Base-by-base conservation (phyloP, 495 filamentous ascomycete genomes). In the Xylaria intraflava region DNA sequence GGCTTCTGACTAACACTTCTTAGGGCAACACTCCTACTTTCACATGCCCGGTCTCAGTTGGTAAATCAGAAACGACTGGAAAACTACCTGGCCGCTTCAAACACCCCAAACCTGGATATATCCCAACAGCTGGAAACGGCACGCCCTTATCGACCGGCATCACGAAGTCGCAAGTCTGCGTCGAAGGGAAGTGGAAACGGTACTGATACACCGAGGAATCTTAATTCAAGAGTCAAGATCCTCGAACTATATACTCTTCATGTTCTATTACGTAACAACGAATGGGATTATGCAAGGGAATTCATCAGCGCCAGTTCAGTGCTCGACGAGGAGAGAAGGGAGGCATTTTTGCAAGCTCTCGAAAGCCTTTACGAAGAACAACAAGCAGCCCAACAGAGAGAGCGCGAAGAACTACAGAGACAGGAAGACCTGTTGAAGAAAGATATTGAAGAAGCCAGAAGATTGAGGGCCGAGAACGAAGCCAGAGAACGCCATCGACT, bases 161-260 rank as follows among this genome's bases (percentile, higher is more conserved):
- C 63, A 33, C 57, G 56, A 33, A 55, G 36, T 39, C 54, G 63
- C 54, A 64, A 60, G 19, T 79, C 64, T 43, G 69, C 58, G 10
- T 67, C 58, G 45, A 72, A 73, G 39, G 53, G 53, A 20, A 58
- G 58, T 20, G 70, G 70, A 14, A 78, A 72, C 58, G 86, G 86
- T 52, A 83, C 88, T 23, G 80, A 86, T 57, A 91, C 88, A 0
- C 89, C 89, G 0, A 83, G 85, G 49, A 88, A 90, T 63, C 74
- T 89, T 16, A 79, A 80, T 48, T 78, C 85, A 31, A 78, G 89
- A 24, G 81, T 95, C 44, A 89, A 92, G 69, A 85, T 98, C 43
- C 84, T 96, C 36, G 94, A 98, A 70, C 76, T 98, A 1, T 98
- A 94, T 60, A 90, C 88, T 4, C 77, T 98, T 5, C 93, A 97